Evolutionary conservation across 768 basidiomycete genomes (phyloP).

Genomic region (Jaapia argillacea): DNA sequence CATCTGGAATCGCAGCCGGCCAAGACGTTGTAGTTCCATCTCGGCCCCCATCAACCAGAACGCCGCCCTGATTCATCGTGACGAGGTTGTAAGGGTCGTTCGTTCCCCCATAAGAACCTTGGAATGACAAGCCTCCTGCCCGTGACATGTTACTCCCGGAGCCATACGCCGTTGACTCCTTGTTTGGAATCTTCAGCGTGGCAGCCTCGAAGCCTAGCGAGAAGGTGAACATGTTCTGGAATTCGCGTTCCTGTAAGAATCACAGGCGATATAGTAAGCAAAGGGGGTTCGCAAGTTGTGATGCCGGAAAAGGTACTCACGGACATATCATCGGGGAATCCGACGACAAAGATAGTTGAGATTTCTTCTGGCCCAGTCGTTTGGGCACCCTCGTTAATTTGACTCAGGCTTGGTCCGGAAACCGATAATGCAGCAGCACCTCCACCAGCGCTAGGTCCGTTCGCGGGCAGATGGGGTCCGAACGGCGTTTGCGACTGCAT

Average conservation of each 20-base stretch:
- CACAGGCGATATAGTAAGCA: slow-evolving; percentile 12
- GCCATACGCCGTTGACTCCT: slow-evolving; percentile 74
- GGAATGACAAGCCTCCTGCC: slow-evolving; percentile 7
- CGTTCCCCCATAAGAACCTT: slow-evolving; percentile 32
- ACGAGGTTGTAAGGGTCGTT: slow-evolving; percentile 82
- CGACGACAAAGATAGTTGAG: slow-evolving; percentile 95
- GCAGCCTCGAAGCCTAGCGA: slow-evolving; percentile 94
- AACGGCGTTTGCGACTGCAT: slow-evolving; percentile 70
- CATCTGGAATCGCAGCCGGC: slow-evolving; percentile 31
- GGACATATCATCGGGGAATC: slow-evolving; percentile 98
- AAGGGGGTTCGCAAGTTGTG: too few species aligned
- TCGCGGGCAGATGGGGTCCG: slow-evolving; percentile 51
- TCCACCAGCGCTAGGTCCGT: slow-evolving; percentile 21
- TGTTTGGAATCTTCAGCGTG: slow-evolving; percentile 93
- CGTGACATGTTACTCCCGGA: slow-evolving; percentile 18
- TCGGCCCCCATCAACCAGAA: slow-evolving; percentile 69
- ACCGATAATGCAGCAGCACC: too few species aligned
- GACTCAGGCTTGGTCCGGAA: slow-evolving; percentile 12
- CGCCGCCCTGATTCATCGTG: slow-evolving; percentile 73
- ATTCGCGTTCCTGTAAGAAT: slow-evolving; percentile 80
- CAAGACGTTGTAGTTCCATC: slow-evolving; percentile 67
- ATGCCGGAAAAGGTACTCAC: slow-evolving; percentile 33
- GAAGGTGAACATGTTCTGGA: slow-evolving; percentile 99
- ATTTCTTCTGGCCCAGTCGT: slow-evolving; percentile 66
- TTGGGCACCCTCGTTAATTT: slow-evolving; percentile 20